These are phyloP conservation scores for Colletotrichum sp. DNA, from an alignment of 2,329 filamentous ascomycete species.

Conservation along the genomic window DNA sequence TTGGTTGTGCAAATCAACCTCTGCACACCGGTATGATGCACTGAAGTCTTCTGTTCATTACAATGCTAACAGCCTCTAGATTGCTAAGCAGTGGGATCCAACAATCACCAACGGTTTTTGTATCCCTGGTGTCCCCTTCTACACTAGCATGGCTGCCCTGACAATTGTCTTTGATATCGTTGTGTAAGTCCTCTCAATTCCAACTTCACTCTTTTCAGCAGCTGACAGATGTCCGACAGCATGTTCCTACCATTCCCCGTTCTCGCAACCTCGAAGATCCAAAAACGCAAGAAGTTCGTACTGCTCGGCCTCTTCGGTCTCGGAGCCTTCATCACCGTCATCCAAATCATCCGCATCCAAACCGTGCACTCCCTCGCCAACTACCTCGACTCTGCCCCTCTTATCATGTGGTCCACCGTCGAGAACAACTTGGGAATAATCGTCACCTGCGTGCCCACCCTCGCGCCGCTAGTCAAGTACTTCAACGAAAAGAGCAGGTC, in stretches of 20 bases:
- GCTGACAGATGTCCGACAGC: constrained; percentile 23
- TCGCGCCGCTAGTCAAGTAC: constrained; percentile 45
- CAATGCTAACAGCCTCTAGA: neutral
- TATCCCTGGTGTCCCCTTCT: constrained; percentile 43
- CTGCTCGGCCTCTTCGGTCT: constrained; percentile 49
- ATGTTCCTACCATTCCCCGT: constrained; percentile 48
- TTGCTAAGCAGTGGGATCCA: constrained; percentile 46
- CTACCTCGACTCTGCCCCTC: constrained; percentile 47
- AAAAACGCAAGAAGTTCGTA: constrained; percentile 44
- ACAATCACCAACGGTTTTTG: constrained; percentile 40
- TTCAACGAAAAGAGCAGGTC: constrained; percentile 33
- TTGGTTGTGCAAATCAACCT: constrained; percentile 38
- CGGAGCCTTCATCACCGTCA: constrained; percentile 54
- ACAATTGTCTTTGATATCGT: constrained; percentile 46
- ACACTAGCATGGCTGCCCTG: constrained; percentile 43
- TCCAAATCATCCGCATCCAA: constrained; percentile 56
- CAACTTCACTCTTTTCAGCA: neutral
- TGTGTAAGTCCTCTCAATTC: constrained; percentile 34
- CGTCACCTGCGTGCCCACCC: constrained; percentile 45
- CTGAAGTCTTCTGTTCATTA: neutral
- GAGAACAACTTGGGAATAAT: constrained; percentile 52
- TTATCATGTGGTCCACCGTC: constrained; percentile 50
- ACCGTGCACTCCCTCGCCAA: constrained; percentile 48
- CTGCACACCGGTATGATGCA: constrained; percentile 34
- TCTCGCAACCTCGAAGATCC: constrained; percentile 39